Evolutionary conservation across 805 yeast genomes (phyloP), one percentile per base, ranked within the genome.

Genomic region (Candida boidinii): DNA sequence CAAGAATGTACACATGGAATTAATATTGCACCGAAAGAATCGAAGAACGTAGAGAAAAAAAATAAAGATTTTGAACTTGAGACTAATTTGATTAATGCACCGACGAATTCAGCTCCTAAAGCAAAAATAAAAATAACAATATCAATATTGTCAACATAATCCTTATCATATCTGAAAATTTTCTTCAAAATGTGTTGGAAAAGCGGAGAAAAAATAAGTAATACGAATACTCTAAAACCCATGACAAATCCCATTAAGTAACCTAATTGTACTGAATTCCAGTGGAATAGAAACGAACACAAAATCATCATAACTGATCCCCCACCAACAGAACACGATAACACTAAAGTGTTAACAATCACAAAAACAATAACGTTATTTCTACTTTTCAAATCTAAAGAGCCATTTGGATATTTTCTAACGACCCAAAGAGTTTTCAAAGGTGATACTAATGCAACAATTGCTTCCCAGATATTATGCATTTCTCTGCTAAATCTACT

Each of bases 1-100:
- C 81, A 42, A 0, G 80, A 64, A 45, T 73, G 79, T 9, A 79
- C 40, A 0, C 78, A 64, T 1, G 92, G 90, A 1, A 72, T 58
- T 1, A 66, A 59, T 4, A 75, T 35, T 0, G 76, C 58, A 1
- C 76, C 72, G 26, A 77, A 46, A 1, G 78, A 54, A 3, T 66
- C 54, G 10, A 75, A 47, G 1, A 58, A 23, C 0, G 63, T 55
- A 17, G 58, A 56, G 0, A 47, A 23, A 25, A 65, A 48, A 23
- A 67, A 60, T n/a, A 48, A 20, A 2, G 37, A 17, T 0, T 60
- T 43, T 1, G 51, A 44, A 2, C 39, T 38, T 0, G 70, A 58
- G 4, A 58, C 22, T 2, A 62, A 50, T 17, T 66, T 39, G 1
- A 62, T 36, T 0, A 62, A 16, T 9, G 63, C 53, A 2, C 71